Conservation (phyloP, 2,329 filamentous ascomycete genomes). For the Pseudogymnoascus sp. region DNA sequence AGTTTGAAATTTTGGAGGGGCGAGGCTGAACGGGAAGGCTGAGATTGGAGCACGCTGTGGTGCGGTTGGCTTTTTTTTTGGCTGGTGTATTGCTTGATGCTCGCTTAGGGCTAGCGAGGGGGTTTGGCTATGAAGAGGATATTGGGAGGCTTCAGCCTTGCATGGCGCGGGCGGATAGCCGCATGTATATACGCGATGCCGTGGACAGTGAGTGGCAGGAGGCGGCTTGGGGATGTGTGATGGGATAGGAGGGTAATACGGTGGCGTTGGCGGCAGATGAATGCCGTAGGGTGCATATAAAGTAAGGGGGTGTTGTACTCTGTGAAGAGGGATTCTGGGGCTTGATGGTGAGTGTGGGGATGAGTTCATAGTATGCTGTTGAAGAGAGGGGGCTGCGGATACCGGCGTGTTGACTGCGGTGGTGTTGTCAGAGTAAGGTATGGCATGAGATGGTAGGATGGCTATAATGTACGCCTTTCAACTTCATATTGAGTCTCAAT, state of each 20-base stretch:
- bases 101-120: background rate
- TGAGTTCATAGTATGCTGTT: background rate
- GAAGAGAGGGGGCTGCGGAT: background rate
- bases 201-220: background rate
- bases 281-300: background rate
- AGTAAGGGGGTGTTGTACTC: background rate
- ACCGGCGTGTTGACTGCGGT: background rate
- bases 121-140: background rate
- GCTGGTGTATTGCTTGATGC: background rate
- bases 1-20: background rate
- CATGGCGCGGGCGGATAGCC: background rate
- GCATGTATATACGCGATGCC: background rate
- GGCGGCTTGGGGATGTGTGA: background rate
- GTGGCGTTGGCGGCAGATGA: background rate
- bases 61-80: background rate
- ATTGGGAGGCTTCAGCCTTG: background rate
- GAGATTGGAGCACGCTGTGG: background rate
- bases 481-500: background rate
- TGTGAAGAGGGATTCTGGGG: background rate
- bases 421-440: background rate
- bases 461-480: too few species aligned
- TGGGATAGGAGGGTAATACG: background rate
- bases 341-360: background rate
- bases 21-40: background rate
- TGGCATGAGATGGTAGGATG: too few species aligned